Percentiles rank a stretch among this genome's conserved stretches.
phyloP scores from a whole-genome alignment of 2,329 filamentous ascomycete genomes.

The Scedosporium apiospermum region DNA sequence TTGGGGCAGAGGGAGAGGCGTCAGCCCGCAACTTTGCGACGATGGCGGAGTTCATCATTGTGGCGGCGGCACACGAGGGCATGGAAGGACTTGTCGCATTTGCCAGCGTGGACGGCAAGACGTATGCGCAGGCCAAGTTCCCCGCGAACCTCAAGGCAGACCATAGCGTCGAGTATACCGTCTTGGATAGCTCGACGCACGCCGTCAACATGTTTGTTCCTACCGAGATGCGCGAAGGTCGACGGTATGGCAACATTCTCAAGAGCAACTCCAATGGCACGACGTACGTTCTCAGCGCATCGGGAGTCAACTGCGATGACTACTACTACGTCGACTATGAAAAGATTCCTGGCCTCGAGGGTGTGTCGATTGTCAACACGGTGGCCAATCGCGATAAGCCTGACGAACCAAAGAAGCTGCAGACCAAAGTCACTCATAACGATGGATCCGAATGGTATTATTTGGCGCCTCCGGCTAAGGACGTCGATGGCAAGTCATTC shows the following conservation, averaged over 20 bases:
- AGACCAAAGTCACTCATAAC: slow-evolving; percentile 91
- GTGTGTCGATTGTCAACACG: slow-evolving; percentile 77
- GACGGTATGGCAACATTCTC: slow-evolving; percentile 75
- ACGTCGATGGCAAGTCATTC: slow-evolving; percentile 63
- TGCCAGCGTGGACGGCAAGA: slow-evolving; percentile 74
- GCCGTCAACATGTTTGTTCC: slow-evolving; percentile 91
- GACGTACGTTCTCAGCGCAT: slow-evolving; percentile 77
- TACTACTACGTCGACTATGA: slow-evolving; percentile 86
- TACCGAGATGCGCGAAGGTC: slow-evolving; percentile 54
- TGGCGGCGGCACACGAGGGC: slow-evolving; percentile 65
- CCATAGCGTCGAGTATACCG: slow-evolving; percentile 72
- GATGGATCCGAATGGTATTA: slow-evolving; percentile 83
- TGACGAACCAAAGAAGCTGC: slow-evolving; percentile 76
- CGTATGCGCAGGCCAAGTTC: slow-evolving; percentile 77
- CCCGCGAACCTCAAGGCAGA: slow-evolving; percentile 74
- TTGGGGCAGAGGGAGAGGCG: slow-evolving; percentile 48
- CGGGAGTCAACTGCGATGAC: slow-evolving; percentile 71
- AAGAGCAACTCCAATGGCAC: slow-evolving; percentile 99
- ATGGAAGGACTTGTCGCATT: slow-evolving; percentile 64
- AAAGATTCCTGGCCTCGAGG: slow-evolving; percentile 86
- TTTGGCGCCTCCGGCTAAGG: slow-evolving; percentile 60
- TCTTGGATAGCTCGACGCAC: slow-evolving; percentile 89
- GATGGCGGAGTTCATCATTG: slow-evolving; percentile 94
- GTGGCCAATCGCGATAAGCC: slow-evolving; percentile 64
- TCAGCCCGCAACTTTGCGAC: slow-evolving; percentile 75